Base-by-base conservation (phyloP, 129 eudicot genomes). In the Flaveria bidentis region DNA sequence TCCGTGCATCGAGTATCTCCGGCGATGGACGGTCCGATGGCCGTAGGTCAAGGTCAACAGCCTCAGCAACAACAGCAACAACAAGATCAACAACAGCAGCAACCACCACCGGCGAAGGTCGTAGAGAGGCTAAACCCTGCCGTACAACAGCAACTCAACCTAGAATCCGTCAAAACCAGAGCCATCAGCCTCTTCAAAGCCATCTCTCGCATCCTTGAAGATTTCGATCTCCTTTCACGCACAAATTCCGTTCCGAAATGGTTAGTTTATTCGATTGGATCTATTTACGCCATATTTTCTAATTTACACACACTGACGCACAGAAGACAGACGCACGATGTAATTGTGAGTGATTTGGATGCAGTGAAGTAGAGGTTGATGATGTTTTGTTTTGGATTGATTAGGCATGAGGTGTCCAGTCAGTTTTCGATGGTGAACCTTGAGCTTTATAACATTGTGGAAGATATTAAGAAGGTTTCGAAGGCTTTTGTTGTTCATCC, bases 351-450 rank as follows among this genome's bases (percentile, higher is more conserved):
- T 56, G 45, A 52, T 2, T 26, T 33, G 44, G 46, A 15, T 76
- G 10, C 12, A 26, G 6, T 17, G 63, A 71, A 9, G 45, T 9
- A 30, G 71, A 68, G 53, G 17, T 47, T 41, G 67, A 14, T 46
- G 46, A 53, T 30, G 6, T 25, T 2, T 9, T 57, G 17, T n/a
- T 10, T 42, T 69, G 70, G 42, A 53, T 82, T 33, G 55, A 52
- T 63, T 87, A 91, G 98, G 99, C 97, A 95, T 63, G 93, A 91
- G 83, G 85, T 89, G 12, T 64, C 89, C 68, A 87, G 94, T 45
- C 97, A 95, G 63, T 95, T 91, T 80, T 95, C 99, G 3, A 95
- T 95, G 99, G 96, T 95, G 23, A 91, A 95, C 86, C 90, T 95
- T 45, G 99, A 91, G 86, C 91, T 95, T 8, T 95, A 74, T 73